A percentile compares a stretch with the other conserved stretches of the same genome.
These are phyloP conservation scores for Pythium rhizo-oryzae DNA, from an alignment of 352 stramenopile genomes.

Conservation along the genomic window DNA sequence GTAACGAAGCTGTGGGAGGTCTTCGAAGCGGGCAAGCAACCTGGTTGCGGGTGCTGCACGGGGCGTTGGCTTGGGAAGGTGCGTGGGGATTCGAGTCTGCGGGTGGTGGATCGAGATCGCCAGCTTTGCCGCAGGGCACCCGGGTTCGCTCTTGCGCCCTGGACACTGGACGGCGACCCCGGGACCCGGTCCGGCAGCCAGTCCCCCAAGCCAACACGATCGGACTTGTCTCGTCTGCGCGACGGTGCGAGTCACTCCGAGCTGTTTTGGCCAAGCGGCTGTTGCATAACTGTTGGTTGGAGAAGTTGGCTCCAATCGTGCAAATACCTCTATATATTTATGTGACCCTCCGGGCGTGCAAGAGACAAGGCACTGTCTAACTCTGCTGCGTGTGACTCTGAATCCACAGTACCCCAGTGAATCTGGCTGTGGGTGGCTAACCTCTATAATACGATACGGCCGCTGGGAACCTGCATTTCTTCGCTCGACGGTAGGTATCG, in stretches of 20 bases:
- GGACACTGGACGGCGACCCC: background rate
- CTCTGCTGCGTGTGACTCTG: background rate
- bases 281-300: slow-evolving; percentile 32
- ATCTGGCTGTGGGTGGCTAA: slow-evolving; percentile 15
- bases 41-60: background rate
- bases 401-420: background rate
- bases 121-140: slow-evolving; percentile 1
- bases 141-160: background rate
- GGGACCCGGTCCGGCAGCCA: slow-evolving; percentile 12
- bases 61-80: slow-evolving; percentile 7
- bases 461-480: slow-evolving; percentile 23
- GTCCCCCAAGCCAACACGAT: slow-evolving; percentile 3
- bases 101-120: background rate
- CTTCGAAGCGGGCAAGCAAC: background rate
- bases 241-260: slow-evolving; percentile 9
- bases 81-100: slow-evolving; percentile 18
- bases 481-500: slow-evolving; percentile 22
- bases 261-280: slow-evolving; percentile 14
- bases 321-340: slow-evolving; percentile 18
- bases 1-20: background rate
- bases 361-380: slow-evolving; percentile 12
- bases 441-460: slow-evolving; percentile 14
- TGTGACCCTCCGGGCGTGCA: slow-evolving; percentile 8
- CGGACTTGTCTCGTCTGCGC: slow-evolving; percentile 13
- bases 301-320: slow-evolving; percentile 21